Conservation (phyloP, 306 rosid genomes). For the Arachis stenosperma region DNA sequence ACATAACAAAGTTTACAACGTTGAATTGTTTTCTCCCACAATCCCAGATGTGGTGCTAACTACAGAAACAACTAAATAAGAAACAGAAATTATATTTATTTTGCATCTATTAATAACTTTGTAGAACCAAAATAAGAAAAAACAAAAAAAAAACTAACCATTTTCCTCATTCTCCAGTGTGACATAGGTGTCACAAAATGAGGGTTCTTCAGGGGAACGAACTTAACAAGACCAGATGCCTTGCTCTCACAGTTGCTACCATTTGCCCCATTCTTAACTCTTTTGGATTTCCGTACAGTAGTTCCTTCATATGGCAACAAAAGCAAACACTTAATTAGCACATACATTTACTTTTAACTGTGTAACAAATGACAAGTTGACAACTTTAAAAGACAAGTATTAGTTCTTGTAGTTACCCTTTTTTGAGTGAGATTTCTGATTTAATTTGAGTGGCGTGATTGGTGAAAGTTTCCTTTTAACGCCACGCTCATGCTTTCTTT, state of each 20-base stretch:
- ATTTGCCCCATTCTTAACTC: neutral
- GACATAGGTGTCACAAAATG: neutral
- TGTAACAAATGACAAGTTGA: neutral
- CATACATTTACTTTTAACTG: neutral
- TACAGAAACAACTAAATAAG: too few relatives aligned
- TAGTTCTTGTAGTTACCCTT: too few relatives aligned
- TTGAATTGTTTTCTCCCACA: too few relatives aligned
- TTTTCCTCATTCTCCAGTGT: neutral
- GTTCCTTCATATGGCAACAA: neutral
- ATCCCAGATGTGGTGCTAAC: too few relatives aligned
- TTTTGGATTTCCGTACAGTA: neutral
- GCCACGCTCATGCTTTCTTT: neutral
- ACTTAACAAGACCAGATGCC: neutral
- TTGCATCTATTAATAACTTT: too few relatives aligned
- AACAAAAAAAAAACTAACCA: conserved; percentile 11
- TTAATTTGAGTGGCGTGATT: neutral
- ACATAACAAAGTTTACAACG: too few relatives aligned
- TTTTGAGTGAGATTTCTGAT: neutral
- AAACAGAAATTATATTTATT: too few relatives aligned
- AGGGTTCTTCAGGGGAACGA: neutral
- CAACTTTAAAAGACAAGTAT: neutral
- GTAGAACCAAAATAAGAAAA: too few relatives aligned
- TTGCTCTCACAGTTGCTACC: neutral
- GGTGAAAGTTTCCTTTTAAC: conserved; percentile 4
- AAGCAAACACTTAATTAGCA: neutral